Base-by-base conservation (phyloP, 169 alveolate species). In the Plasmodium knowlesi region DNA sequence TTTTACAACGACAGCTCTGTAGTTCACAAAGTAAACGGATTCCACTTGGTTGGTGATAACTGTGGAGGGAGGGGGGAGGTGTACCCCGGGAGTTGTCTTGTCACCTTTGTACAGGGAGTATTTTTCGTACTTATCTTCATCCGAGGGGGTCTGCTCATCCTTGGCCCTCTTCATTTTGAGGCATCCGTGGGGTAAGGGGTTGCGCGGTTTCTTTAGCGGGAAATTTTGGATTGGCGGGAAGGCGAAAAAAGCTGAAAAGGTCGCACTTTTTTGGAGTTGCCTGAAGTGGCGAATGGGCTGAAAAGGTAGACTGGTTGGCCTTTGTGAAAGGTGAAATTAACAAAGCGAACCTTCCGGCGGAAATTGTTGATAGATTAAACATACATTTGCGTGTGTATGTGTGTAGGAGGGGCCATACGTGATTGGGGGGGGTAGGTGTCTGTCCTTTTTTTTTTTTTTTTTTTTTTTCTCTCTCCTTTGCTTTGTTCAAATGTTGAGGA, bases 1-100 rank as follows among this genome's bases (percentile, higher is more conserved):
- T 73, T 84, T 84, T 25, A 84, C 93, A 3, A 84, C 93, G 0
- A 84, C 93, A 1, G 93, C 93, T 73, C 93, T 72, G 61, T 84
- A 84, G 28, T 84, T 84, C 2, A 84, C 93, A 84, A 84, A 84
- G 57, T 84, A 84, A 37, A 84, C 84, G 5, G 83, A 84, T 8
- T 84, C 93, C 16, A 46, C 46, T 84, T 84, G 57, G 39, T 25
- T 53, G 19, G 84, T 3, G n/a, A 84, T 46, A 22, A 5, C 28
- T 32, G 93, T 16, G 74, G 80, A 30, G 50, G 80, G 74, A 25
- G 34, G 74, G 10, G 28, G 57, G 12, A n/a, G 3, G 3, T 37
- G 34, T 50, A 14, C 37, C n/a, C 25, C 54, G 3, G 41, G 34
- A 3, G 79, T 16, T n/a, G 22, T 25, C 43, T 84, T 84, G 54